Evolutionary conservation across 2,329 filamentous ascomycete genomes (phyloP).

Genomic region (Fusarium compactum): DNA sequence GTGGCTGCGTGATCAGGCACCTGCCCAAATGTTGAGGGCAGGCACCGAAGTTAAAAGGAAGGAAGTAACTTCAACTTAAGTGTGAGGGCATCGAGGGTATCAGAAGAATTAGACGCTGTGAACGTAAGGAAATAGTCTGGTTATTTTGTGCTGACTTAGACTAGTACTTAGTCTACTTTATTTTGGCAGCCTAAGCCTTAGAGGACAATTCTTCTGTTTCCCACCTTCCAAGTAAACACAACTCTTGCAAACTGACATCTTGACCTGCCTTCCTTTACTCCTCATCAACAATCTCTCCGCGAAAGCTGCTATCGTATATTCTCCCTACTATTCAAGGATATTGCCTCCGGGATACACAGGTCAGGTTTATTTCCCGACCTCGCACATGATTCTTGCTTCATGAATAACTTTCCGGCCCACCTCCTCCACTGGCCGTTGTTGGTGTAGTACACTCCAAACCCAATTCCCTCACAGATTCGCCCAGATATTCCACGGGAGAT

Average conservation of each 20-base stretch:
- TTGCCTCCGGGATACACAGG: slow-evolving; percentile 10
- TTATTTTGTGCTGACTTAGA: background rate
- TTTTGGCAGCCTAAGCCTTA: background rate
- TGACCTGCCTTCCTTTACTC: background rate
- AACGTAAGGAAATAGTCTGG: too few species aligned
- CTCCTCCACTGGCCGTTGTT: background rate
- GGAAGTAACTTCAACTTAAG: background rate
- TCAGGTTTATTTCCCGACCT: slow-evolving; percentile 32
- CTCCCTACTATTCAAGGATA: background rate
- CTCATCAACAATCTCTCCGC: background rate
- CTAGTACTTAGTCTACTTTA: background rate
- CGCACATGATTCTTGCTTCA: slow-evolving; percentile 9
- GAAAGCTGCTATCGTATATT: background rate
- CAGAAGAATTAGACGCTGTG: too few species aligned
- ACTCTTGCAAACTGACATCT: background rate
- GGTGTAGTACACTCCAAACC: background rate
- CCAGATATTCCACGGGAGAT: background rate
- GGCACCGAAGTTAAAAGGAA: background rate
- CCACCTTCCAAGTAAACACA: background rate
- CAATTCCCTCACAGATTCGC: background rate
- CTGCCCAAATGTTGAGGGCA: background rate
- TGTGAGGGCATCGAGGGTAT: background rate
- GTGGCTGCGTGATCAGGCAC: background rate
- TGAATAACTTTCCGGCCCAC: background rate
- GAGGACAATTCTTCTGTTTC: background rate